Base-by-base conservation (phyloP, 805 yeast species). In the Candida nonsorbophila region DNA sequence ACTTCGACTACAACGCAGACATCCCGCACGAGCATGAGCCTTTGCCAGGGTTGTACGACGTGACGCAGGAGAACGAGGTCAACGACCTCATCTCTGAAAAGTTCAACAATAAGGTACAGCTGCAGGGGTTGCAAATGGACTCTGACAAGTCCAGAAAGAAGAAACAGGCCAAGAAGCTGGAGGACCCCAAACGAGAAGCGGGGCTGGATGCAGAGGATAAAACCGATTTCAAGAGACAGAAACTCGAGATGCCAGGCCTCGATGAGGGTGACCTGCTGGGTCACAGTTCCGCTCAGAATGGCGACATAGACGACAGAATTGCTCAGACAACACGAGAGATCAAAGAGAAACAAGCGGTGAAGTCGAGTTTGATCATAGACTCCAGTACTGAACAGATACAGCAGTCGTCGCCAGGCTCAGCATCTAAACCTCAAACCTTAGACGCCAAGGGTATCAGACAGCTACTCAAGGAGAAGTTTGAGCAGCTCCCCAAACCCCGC, bases 1-100 rank as follows among this genome's bases (percentile, higher is more conserved):
- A 78, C 36, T 74, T 84, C 49, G 96, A 88, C 50, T 86, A 84
- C 52, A 84, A 81, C 49, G 81, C 77, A 1, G 95, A 84, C 43
- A 75, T 88, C 7, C 85, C 90, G 0, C 81, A 83, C 44, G 92
- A 87, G 44, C 78, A 75, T 36, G 55, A 54, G 10, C 90, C 94
- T 0, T 69, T 66, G 4, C 62, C 58, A 0, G 96, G 95, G 0
- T 54, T 74, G 13, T 84, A 79, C 49, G 88, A 83, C 44, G 75
- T 78, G 0, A 44, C 63, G 0, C 74, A 69, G n/a, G 97, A 88
- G 49, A 54, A 55, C 9, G 43, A 42, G 9, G 37, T 40, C 3
- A 75, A 78, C 34, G 46, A 45, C 2, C 34, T 34, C 6, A 68
- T 62, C 1, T 51, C 62, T 24, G 36, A 35, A 1, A 52, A 47